These are phyloP conservation scores for Melampsora americana DNA, from an alignment of 1,284 basidiomycete species.

Conservation along the genomic window DNA sequence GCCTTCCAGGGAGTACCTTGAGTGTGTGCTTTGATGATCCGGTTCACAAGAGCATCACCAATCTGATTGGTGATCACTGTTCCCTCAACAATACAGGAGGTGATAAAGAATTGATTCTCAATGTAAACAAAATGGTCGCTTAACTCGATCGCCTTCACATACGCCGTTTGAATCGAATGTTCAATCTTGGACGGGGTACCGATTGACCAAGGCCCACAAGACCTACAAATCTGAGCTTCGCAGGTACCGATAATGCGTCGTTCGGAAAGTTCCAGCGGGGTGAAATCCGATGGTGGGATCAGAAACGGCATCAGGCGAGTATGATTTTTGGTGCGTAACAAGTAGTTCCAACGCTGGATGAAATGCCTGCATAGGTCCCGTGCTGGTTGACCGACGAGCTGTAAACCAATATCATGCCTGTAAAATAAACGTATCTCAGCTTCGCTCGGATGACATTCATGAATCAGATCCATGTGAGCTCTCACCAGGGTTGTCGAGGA, in stretches of 20 bases:
- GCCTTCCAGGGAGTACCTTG: slow-evolving; percentile 83
- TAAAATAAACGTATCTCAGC: not conserved
- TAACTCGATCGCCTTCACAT: slow-evolving; percentile 78
- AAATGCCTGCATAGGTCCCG: slow-evolving; percentile 94
- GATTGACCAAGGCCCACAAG: slow-evolving; percentile 92
- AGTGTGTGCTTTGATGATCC: slow-evolving; percentile 82
- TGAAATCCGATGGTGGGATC: slow-evolving; percentile 89
- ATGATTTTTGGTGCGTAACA: slow-evolving; percentile 91
- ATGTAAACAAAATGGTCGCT: slow-evolving; percentile 92
- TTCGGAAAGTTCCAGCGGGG: slow-evolving; percentile 70
- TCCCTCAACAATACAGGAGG: slow-evolving; percentile 84
- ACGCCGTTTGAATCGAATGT: slow-evolving; percentile 91
- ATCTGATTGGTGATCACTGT: slow-evolving; percentile 87
- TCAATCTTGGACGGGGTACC: slow-evolving; percentile 82
- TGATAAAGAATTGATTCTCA: slow-evolving; percentile 98
- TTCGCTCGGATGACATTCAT: not conserved
- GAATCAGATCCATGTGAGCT: not conserved
- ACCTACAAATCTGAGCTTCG: slow-evolving; percentile 94
- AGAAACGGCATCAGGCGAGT: slow-evolving; percentile 87
- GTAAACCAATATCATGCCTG: slow-evolving; percentile 94
- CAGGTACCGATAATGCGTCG: slow-evolving; percentile 90
- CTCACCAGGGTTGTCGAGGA: slow-evolving; percentile 93
- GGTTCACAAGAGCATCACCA: slow-evolving; percentile 85
- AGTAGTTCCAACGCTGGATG: slow-evolving; percentile 86
- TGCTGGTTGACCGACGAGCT: slow-evolving; percentile 93